Evolutionary conservation across 306 rosid genomes (phyloP), one percentile per base, ranked within the genome.

Genomic region (Pterocarpus santalinus): DNA sequence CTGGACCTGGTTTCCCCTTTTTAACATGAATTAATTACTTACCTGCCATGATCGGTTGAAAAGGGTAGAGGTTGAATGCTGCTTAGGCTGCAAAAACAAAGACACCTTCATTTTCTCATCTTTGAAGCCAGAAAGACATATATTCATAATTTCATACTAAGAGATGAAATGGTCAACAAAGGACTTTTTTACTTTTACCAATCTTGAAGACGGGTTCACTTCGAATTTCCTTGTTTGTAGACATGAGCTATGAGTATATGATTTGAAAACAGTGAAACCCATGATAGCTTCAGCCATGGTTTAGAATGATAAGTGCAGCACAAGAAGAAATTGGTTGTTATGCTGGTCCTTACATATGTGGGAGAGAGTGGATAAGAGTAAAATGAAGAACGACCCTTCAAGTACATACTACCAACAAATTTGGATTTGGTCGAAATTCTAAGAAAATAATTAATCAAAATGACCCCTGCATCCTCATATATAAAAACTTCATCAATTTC

Each of bases 41-140:
- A 95, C 97, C 82, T 80, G 87, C 46, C 51, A 75, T 15, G 72
- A 16, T 47, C 74, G 81, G 43, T 38, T 80, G 64, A 90, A 87
- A 73, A 85, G 69, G 53, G 88, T 79, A 16, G 92, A 85, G 39
- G 86, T 70, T 73, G 95, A 78, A 76, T 78, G 68, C 85, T 81
- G 93, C 86, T 88, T 84, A 34, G 79, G 87, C 97, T 91, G 91
- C 89, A 82, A 83, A 79, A 75, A 32, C 34, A 51, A 80, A 67
- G 35, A 33, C 30, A 68, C 2, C 14, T 69, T 87, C 10, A 82
- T 12, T 66, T 49, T 65, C 74, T 79, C 52, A 67, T 30, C 65
- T 39, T 15, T 5, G 67, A 60, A 72, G 76, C 60, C 60, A 61
- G 57, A 52, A 52, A 52, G n/a, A 52, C 58, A 15, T 8, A 8